phyloP scores from a whole-genome alignment of 192 early-diverging fungal genomes.

The Gryganskiella cystojenkinii region DNA sequence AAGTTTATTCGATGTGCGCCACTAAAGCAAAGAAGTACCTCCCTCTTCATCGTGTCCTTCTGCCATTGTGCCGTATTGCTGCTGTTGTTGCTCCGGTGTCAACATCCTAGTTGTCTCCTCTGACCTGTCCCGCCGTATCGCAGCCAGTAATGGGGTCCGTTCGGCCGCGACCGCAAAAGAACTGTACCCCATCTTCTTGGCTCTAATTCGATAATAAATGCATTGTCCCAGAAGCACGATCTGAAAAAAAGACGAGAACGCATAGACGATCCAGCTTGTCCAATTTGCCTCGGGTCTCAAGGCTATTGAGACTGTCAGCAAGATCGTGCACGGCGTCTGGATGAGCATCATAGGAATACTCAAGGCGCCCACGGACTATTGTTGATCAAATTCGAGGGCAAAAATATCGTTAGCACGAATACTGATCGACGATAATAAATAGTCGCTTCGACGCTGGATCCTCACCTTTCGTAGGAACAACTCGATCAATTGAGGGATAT shows the following conservation, averaged over 20 bases:
- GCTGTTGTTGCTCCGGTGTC: neutral
- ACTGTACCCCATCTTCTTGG: conserved; percentile 55
- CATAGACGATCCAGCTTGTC: conserved; percentile 90
- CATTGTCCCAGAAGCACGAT: conserved; percentile 80
- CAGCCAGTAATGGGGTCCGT: conserved; percentile 10
- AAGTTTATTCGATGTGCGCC: too few relatives aligned
- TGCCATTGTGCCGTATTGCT: too few relatives aligned
- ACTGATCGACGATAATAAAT: too few relatives aligned
- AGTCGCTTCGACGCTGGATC: too few relatives aligned
- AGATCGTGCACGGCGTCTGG: conserved; percentile 74
- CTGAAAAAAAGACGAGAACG: conserved; percentile 83
- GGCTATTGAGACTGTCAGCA: conserved; percentile 85
- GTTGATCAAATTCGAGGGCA: neutral
- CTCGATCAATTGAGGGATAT: conserved; percentile 89
- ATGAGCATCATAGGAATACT: conserved; percentile 92
- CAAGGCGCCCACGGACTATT: conserved; percentile 86
- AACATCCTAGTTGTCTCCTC: too few relatives aligned
- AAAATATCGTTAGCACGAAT: too few relatives aligned
- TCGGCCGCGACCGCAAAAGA: conserved; percentile 26
- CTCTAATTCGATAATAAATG: conserved; percentile 70
- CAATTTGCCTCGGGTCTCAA: conserved; percentile 85
- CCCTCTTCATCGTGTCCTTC: too few relatives aligned
- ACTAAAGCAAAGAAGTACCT: too few relatives aligned
- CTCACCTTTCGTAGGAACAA: conserved; percentile 78
- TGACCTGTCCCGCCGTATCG: too few relatives aligned